These are phyloP conservation scores for Fusarium setosum DNA, from an alignment of 2,329 filamentous ascomycete species.

Conservation along the genomic window DNA sequence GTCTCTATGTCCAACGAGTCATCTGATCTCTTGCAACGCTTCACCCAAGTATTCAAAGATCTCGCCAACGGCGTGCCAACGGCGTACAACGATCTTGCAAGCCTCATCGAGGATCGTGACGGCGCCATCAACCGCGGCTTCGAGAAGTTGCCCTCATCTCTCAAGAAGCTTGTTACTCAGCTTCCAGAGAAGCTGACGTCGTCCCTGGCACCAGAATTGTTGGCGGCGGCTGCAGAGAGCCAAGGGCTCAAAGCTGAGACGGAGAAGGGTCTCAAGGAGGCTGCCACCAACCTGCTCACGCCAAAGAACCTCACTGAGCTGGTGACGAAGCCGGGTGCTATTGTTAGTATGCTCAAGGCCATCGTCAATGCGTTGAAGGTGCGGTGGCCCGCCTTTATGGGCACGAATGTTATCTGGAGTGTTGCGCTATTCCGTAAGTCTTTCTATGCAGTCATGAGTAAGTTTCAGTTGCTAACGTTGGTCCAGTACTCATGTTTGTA, in stretches of 20 bases:
- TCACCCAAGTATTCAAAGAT: constrained; percentile 92
- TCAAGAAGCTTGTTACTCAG: constrained; percentile 88
- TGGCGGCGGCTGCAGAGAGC: constrained; percentile 82
- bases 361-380: constrained; percentile 90
- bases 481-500: constrained; percentile 84
- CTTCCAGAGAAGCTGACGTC: constrained; percentile 85
- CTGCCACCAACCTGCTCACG: constrained; percentile 74
- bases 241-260: constrained; percentile 71
- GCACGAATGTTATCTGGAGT: constrained; percentile 92
- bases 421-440: constrained; percentile 85
- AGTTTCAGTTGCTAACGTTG: background rate
- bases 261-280: constrained; percentile 67
- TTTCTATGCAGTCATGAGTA: background rate
- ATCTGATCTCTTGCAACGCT: constrained; percentile 81
- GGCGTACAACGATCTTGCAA: constrained; percentile 87
- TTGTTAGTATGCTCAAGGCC: constrained; percentile 86
- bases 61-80: constrained; percentile 93
- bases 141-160: constrained; percentile 77
- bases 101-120: constrained; percentile 70
- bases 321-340: constrained; percentile 86
- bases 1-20: constrained; percentile 88
- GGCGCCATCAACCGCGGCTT: constrained; percentile 69
- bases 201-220: constrained; percentile 81
- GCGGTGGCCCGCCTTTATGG: constrained; percentile 90
- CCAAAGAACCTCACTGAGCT: constrained; percentile 82